Percentiles rank a stretch among this genome's conserved stretches.
phyloP scores from a whole-genome alignment of 352 stramenopile genomes.

The Phytophthora melonis region DNA sequence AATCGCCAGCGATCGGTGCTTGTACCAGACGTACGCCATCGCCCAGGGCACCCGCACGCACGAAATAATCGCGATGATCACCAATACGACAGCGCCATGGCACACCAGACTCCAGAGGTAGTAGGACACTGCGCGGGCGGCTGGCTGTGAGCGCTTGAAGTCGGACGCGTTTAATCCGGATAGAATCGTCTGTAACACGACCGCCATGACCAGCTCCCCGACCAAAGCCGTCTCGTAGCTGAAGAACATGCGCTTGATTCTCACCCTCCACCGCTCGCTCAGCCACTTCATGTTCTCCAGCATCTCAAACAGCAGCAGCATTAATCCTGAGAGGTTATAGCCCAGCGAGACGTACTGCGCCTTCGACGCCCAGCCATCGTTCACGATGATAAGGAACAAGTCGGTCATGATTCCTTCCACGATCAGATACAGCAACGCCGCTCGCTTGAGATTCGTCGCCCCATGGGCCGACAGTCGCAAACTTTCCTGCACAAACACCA shows the following conservation, averaged over 20 bases:
- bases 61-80: conserved; percentile 7
- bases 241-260: conserved; percentile 11
- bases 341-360: conserved; percentile 15
- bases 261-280: conserved; percentile 4
- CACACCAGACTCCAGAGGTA: conserved; percentile 16
- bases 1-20: conserved; percentile 1
- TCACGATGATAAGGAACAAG: conserved; percentile 22
- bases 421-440: conserved; percentile 7
- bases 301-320: conserved; percentile 16
- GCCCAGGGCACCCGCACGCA: background rate
- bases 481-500: conserved; percentile 13
- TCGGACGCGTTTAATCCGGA: conserved; percentile 8
- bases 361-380: conserved; percentile 9
- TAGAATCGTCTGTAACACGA: conserved; percentile 9
- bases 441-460: conserved; percentile 7
- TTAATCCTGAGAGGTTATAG: conserved; percentile 14
- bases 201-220: conserved; percentile 7
- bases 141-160: conserved; percentile 10
- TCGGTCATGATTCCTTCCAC: conserved; percentile 15
- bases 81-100: background rate
- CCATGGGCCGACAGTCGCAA: conserved; percentile 6
- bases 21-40: conserved; percentile 5
- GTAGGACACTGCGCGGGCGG: conserved; percentile 5
- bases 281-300: conserved; percentile 7
- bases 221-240: conserved; percentile 16